These are phyloP conservation scores for Symbiodinium natans DNA, from an alignment of 73 alveolate genomes.

Conservation along the genomic window DNA sequence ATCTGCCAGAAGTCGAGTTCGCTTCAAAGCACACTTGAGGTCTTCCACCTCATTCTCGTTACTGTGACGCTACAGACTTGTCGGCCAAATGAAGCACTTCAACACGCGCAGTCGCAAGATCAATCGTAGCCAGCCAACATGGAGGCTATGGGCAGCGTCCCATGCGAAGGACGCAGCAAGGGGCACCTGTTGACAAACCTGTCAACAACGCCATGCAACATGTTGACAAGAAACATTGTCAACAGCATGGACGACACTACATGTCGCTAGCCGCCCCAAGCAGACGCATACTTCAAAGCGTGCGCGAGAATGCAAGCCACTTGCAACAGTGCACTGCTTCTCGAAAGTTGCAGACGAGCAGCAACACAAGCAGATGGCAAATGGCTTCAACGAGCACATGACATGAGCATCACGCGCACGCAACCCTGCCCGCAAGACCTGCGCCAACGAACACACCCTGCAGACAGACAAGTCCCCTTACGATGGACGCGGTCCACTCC, in stretches of 20 bases:
- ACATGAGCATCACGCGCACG: too few species aligned
- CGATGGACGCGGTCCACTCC: too few species aligned
- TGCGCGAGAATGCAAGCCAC: too few species aligned
- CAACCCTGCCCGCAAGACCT: too few species aligned
- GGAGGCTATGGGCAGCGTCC: background rate
- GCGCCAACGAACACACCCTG: too few species aligned
- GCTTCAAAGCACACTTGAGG: too few species aligned
- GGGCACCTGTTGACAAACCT: background rate
- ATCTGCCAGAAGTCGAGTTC: background rate
- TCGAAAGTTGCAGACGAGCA: too few species aligned
- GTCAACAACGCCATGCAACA: background rate
- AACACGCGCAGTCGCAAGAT: background rate
- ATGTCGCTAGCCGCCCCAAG: background rate
- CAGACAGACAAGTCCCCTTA: too few species aligned
- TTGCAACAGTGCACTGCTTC: too few species aligned
- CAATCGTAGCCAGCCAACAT: background rate
- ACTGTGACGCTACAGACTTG: background rate
- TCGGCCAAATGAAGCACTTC: background rate
- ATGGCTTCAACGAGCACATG: too few species aligned
- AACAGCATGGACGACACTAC: background rate
- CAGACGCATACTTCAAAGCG: background rate
- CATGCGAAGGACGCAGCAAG: background rate
- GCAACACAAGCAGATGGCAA: too few species aligned
- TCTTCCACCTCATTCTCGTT: too few species aligned
- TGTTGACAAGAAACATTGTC: background rate